Conservation (phyloP, 352 stramenopile genomes). For the Ophiocytium majus region DNA sequence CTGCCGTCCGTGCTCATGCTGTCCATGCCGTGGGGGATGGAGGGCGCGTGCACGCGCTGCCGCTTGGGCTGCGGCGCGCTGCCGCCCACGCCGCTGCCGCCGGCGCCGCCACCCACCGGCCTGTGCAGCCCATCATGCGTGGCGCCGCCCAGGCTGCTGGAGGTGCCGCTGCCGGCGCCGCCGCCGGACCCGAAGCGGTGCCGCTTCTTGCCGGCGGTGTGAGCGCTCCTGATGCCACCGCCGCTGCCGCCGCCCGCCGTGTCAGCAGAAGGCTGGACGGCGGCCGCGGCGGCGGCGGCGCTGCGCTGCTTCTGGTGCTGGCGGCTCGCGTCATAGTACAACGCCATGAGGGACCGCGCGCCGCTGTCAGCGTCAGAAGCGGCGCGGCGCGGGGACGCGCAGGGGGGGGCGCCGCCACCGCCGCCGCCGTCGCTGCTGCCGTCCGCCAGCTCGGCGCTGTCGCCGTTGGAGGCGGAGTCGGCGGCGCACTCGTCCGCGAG, state of each 20-base stretch:
- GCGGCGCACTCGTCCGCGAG: too few species aligned
- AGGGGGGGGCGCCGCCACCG: not conserved
- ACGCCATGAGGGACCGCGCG: not conserved
- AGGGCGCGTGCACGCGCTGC: not conserved
- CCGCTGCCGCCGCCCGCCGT: not conserved
- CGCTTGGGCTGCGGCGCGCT: not conserved
- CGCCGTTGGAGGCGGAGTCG: not conserved
- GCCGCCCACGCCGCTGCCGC: too few species aligned
- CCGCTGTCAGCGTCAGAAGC: not conserved
- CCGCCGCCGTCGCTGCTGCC: not conserved
- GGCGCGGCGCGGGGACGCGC: too few species aligned
- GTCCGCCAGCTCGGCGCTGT: too few species aligned
- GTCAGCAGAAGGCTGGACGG: not conserved
- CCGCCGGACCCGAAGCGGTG: not conserved
- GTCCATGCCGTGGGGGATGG: too few species aligned
- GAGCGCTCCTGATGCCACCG: too few species aligned
- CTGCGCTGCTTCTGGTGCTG: constrained; percentile 12
- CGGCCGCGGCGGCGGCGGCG: too few species aligned
- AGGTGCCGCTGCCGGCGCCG: not conserved
- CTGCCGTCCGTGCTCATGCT: not conserved
- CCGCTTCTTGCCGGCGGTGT: not conserved
- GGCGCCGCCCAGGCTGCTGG: not conserved
- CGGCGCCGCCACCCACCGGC: too few species aligned
- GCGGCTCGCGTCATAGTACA: not conserved
- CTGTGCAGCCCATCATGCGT: not conserved